phyloP scores from a whole-genome alignment of 306 rosid species.

The Gastrolobium bilobum region DNA sequence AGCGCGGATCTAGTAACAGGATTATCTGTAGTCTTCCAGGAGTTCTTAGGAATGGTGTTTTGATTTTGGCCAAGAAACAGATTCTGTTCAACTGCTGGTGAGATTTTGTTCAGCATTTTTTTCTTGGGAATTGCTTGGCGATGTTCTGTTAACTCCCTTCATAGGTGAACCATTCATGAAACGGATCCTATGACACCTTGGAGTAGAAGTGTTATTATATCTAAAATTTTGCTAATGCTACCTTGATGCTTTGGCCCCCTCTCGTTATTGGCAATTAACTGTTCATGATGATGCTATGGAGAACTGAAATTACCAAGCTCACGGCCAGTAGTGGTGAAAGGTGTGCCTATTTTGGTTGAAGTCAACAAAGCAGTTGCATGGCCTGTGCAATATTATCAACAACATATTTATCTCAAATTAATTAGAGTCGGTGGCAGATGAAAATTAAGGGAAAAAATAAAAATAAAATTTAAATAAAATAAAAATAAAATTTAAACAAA shows the following conservation, averaged over 20 bases:
- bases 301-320: constrained; percentile 58
- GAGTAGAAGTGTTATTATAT: constrained; percentile 56
- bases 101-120: constrained; percentile 48
- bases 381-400: too few relatives aligned
- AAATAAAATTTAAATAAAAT: too few relatives aligned
- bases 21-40: constrained; percentile 55
- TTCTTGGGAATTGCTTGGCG: constrained; percentile 54
- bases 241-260: constrained; percentile 51
- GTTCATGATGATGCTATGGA: constrained; percentile 52
- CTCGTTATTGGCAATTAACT: constrained; percentile 54
- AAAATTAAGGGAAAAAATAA: too few relatives aligned
- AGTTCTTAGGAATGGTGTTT: constrained; percentile 57
- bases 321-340: constrained; percentile 53
- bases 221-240: constrained; percentile 57
- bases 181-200: constrained; percentile 52
- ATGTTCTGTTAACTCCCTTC: constrained; percentile 57
- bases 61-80: constrained; percentile 50
- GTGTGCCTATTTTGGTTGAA: constrained; percentile 57
- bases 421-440: too few relatives aligned
- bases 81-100: constrained; percentile 60
- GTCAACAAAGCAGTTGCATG: constrained; percentile 53
- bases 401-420: too few relatives aligned
- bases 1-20: constrained; percentile 55
- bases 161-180: constrained; percentile 56
- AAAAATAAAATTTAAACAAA: too few relatives aligned